Evolutionary conservation across 345 rosid genomes (phyloP), one percentile per base, ranked within the genome.

Genomic region (Acer negundo): DNA sequence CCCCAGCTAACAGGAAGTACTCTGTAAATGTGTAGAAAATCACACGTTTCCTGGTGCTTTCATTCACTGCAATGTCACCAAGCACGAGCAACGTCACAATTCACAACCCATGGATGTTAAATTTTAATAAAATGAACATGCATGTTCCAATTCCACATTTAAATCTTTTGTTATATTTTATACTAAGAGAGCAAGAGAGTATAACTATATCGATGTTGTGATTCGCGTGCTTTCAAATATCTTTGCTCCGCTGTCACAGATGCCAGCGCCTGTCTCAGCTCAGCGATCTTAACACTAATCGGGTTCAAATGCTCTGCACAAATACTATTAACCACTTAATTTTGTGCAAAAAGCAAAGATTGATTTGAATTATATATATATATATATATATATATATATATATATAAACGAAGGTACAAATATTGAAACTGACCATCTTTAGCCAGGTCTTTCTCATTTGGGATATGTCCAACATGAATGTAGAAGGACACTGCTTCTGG

Each of bases 391-490:
- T n/a, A 26, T 26, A 26, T 26, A 26, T 26, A 2, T 1, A 7
- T n/a, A 26, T 26, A 26, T 26, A 26, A n/a, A n/a, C n/a, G 1
- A 28, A 72, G 0, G 22, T 4, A 35, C 55, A 24, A 24, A 44
- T 68, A 10, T 8, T 26, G 61, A 63, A 56, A 35, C 78, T 20
- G 16, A 85, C 88, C 84, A 61, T 82, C 84, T 79, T 82, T 85
- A 13, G 86, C 88, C 47, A 80, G 75, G 49, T 78, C 82, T n/a
- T 75, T 81, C 74, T 82, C 86, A 62, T 76, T 85, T 58, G 86
- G 88, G 69, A 85, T 85, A 69, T 80, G 88, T 12, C 86, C 84
- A 19, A 80, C 84, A 58, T 82, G 88, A 73, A 85, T 82, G 70
- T 82, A 78, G 65, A 85, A 85, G 19, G 88, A 80, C 11, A 82